A percentile compares a stretch with the other conserved stretches of the same genome.
phyloP scores from a whole-genome alignment of 2,329 filamentous ascomycete genomes.

The Fusarium mexicanum region DNA sequence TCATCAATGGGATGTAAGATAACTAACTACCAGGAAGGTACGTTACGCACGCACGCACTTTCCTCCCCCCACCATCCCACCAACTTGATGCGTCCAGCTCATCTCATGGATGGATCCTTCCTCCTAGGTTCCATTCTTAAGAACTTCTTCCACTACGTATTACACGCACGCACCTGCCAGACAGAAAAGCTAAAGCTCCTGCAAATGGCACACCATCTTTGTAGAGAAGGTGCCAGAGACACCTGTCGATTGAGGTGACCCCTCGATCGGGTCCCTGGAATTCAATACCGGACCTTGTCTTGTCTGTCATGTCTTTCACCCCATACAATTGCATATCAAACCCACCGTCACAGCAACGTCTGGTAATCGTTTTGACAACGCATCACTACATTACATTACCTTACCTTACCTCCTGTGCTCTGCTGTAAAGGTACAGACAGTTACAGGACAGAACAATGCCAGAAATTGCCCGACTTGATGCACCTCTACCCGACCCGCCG shows the following conservation, averaged over 20 bases:
- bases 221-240: constrained; percentile 21
- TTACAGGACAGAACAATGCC: constrained; percentile 18
- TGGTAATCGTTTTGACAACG: constrained; percentile 59
- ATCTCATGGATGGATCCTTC: background rate
- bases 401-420: constrained; percentile 36
- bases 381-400: constrained; percentile 56
- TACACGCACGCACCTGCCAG: constrained; percentile 11
- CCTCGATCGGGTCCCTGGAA: constrained; percentile 35
- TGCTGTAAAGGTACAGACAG: constrained; percentile 24
- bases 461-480: constrained; percentile 44
- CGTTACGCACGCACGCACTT: constrained; percentile 32
- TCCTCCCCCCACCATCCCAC: constrained; percentile 35
- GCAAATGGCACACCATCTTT: constrained; percentile 24
- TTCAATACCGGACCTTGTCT: constrained; percentile 21
- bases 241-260: constrained; percentile 12
- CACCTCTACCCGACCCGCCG: constrained; percentile 46
- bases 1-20: constrained; percentile 9
- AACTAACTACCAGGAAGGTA: constrained; percentile 27
- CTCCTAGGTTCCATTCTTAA: background rate
- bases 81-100: background rate
- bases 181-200: constrained; percentile 1
- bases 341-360: constrained; percentile 44
- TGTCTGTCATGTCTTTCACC: constrained; percentile 6
- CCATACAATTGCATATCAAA: constrained; percentile 32
- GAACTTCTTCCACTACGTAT: constrained; percentile 28